Evolutionary conservation across 176 grass and related monocot genomes (phyloP).

Genomic region (Phoenix dactylifera): DNA sequence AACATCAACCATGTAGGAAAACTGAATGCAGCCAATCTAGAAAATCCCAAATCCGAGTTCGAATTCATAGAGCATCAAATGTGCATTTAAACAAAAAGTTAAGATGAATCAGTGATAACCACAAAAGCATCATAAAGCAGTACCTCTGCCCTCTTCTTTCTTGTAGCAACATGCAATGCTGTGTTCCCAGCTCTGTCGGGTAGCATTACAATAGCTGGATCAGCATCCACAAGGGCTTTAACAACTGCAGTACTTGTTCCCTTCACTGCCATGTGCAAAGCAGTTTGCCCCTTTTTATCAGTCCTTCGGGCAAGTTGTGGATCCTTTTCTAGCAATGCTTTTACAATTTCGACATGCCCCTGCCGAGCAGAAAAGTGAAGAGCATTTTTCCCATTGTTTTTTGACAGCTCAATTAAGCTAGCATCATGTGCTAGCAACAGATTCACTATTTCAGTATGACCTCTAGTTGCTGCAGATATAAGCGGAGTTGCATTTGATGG

Average conservation of each 20-base stretch:
- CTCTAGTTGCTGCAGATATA: slow-evolving; percentile 5
- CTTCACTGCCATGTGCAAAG: slow-evolving; percentile 14
- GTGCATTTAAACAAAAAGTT: too few relatives aligned
- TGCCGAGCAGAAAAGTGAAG: slow-evolving; percentile 7
- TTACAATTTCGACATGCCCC: neutral
- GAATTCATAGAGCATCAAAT: too few relatives aligned
- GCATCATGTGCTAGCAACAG: neutral
- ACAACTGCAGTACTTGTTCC: slow-evolving; percentile 1
- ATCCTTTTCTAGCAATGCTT: slow-evolving; percentile 7
- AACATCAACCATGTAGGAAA: too few relatives aligned
- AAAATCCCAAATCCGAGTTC: too few relatives aligned
- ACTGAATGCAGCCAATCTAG: too few relatives aligned
- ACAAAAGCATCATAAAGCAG: too few relatives aligned
- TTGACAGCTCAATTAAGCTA: neutral
- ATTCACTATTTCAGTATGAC: slow-evolving; percentile 10
- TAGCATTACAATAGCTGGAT: slow-evolving; percentile 17
- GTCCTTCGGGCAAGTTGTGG: slow-evolving; percentile 14
- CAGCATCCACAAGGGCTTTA: slow-evolving; percentile 8
- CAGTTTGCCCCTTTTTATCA: slow-evolving; percentile 13
- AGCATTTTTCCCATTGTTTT: slow-evolving; percentile 13
- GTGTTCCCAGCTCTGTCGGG: slow-evolving; percentile 13
- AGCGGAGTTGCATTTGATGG: slow-evolving; percentile 12
- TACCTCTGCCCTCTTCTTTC: slow-evolving; percentile 12
- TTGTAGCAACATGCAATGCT: slow-evolving; percentile 9
- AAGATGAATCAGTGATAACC: too few relatives aligned